Base-by-base conservation (phyloP, 179 eudicot genomes). In the Silene vulgaris region DNA sequence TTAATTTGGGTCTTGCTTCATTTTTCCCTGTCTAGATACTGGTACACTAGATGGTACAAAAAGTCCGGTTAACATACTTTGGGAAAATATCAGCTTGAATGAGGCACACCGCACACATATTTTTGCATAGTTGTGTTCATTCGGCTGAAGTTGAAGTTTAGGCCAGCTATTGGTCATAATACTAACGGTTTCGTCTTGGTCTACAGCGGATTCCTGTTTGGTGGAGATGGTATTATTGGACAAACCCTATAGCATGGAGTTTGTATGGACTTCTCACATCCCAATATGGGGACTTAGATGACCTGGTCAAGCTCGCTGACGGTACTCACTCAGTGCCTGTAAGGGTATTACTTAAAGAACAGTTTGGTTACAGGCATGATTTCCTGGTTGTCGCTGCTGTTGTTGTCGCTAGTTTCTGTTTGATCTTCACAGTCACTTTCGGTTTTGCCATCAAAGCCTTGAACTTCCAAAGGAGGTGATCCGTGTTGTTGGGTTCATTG, bases 181-280 rank as follows among this genome's bases (percentile, higher is more conserved):
- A 23, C 60, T 80, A 28, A 80, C 54, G 8, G 12, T 20, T 17
- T 50, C 19, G 23, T 69, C 4, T 54, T 80, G 13, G 29, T 69
- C 14, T 77, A 2, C 91, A 93, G 98, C 86, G 93, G 77, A 86
- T 93, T 21, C 98, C 98, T 0, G 79, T 90, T 52, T 92, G 93
- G 90, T 92, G 97, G 97, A 85, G 97, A 86, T 92, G 97, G 97
- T 92, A 89, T 69, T 92, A 88, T 50, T 91, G 96, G 96, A 92
- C 86, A 21, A 90, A 90, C 75, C 97, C 97, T 4, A 80, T 91
- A 72, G 93, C 97, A 5, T 92, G 97, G 97, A 89, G 86, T 52
- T 82, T 93, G 67, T 89, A 93, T 37, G 98, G 98, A 59, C 97
- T 93, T 45, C 75, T 93, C 23, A 86, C 93, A 37, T 91, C 98